Conservation (phyloP, 2,329 filamentous ascomycete genomes). For the Parafenestella ontariensis region DNA sequence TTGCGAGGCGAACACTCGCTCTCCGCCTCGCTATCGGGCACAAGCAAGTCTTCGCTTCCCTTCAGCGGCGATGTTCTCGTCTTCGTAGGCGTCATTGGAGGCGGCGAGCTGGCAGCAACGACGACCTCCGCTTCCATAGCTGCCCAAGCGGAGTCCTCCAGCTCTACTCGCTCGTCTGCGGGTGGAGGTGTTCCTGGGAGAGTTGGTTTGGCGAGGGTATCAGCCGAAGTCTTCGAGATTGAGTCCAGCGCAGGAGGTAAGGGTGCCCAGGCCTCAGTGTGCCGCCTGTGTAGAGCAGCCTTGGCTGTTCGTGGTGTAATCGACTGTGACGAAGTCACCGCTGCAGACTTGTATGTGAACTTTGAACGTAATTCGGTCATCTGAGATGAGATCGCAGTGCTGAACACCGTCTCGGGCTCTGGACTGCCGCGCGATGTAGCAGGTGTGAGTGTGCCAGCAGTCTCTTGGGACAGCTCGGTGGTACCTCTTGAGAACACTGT, state of each 20-base stretch:
- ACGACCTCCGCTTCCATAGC: conserved; percentile 40
- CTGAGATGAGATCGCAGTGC: conserved; percentile 35
- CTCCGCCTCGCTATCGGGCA: conserved; percentile 54
- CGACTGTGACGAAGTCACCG: conserved; percentile 3
- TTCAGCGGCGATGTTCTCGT: conserved; percentile 35
- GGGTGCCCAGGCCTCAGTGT: conserved; percentile 13
- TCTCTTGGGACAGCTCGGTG: conserved; percentile 35
- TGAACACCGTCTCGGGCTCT: conserved; percentile 35
- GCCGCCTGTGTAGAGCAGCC: conserved; percentile 10
- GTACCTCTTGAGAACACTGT: conserved; percentile 32
- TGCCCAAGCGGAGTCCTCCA: conserved; percentile 36
- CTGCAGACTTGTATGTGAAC: conserved; percentile 34
- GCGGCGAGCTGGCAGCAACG: conserved; percentile 40
- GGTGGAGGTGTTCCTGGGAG: conserved; percentile 13
- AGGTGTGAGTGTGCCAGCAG: conserved; percentile 37
- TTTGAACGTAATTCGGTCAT: conserved; percentile 40
- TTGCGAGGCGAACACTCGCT: conserved; percentile 45
- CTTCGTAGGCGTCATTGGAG: conserved; percentile 25
- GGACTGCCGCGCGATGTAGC: conserved; percentile 40
- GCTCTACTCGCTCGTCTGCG: conserved; percentile 11
- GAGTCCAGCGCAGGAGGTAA: conserved; percentile 10
- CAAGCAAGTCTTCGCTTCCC: conserved; percentile 57
- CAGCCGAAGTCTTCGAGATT: background rate
- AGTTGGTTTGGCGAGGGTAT: conserved; percentile 5
- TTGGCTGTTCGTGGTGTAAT: conserved; percentile 3